Evolutionary conservation across 495 filamentous ascomycete genomes (phyloP), one percentile per base, ranked within the genome.

Genomic region (Lophium mytilinum): DNA sequence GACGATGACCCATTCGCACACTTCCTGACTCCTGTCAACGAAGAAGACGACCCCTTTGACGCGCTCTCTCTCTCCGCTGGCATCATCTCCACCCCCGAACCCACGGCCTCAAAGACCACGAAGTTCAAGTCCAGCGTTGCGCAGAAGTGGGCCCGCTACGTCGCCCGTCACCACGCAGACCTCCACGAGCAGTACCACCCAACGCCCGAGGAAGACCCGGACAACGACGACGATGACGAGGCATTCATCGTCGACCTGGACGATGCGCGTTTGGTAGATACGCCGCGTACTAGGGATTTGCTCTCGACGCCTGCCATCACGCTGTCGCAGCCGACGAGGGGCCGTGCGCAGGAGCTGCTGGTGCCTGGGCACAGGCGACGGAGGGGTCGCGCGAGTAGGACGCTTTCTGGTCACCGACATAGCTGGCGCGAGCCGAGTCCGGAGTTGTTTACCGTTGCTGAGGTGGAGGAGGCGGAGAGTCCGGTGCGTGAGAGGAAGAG

Each of bases 341-440:
- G 68, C 18, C 65, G 69, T 8, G 57, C 64, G 19, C 64, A 64
- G 37, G 61, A 71, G 39, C 59, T 64, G 21, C 52, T 48, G 42
- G 42, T 35, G 50, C 24, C 53, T 5, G 39, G 42, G 9, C 58
- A 60, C 52, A 11, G 18, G 14, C 42, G 51, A 21, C 40, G 21
- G 35, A 3, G 17, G 45, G 56, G 43, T 49, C 56, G 63, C 37
- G 43, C 45, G 53, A 66, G 39, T 37, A 56, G 68, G 24, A 72
- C 67, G 14, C 57, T 67, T 21, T 70, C 72, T 7, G 68, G 71
- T 33, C 66, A 66, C 45, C 67, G 69, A 14, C 69, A 72, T 56
- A 66, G 68, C 35, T 74, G 72, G 72, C 52, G 69, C 33, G 70
- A 72, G 57, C 72, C 72, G 30, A 71, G 71, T 54, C 65, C 65